Evolutionary conservation across 768 basidiomycete species (phyloP), one percentile per base, ranked within the genome.

Genomic region (Myochromella boudieri): DNA sequence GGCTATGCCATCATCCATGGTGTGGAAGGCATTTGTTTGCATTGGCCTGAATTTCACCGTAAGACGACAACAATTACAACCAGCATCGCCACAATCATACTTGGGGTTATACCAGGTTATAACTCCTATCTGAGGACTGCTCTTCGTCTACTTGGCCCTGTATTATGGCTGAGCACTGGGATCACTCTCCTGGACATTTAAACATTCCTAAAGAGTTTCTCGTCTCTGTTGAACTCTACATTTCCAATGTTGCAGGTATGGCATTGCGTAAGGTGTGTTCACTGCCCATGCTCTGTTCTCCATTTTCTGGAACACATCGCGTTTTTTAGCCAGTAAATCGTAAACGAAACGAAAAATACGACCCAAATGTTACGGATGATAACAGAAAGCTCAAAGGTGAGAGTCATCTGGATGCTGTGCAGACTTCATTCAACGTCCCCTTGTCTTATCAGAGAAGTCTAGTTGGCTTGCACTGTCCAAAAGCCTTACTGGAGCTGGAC

Each of bases 401-500:
- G 52, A 46, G 20, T 3, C 34, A 14, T 22, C 15, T 24, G 21
- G 20, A 22, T 38, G 20, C 37, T n/a, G 18, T 34, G 24, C 20
- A 37, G 7, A 20, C 28, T 39, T 37, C 31, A 26, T 39, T 33
- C 31, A 40, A 6, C 18, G 6, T 15, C 27, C 45, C 42, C 25
- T 25, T 48, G 25, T 50, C 49, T 44, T 22, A 56, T 21, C 58
- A 90, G 87, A 91, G 58, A 87, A 84, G 66, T 71, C 82, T 15
- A 87, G 80, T 57, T 88, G 86, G 86, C 75, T 86, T 34, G 73
- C 75, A 11, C 71, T 87, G 14, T 65, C 78, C 31, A 80, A 77
- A 52, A 71, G 72, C 18, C 54, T 77, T 22, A 62, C 71, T 21
- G 71, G 72, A 26, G 65, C 73, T 6, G 84, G 82, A 11, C 82